These are phyloP conservation scores for Phaffia australis DNA, from an alignment of 768 basidiomycete species.

Conservation along the genomic window DNA sequence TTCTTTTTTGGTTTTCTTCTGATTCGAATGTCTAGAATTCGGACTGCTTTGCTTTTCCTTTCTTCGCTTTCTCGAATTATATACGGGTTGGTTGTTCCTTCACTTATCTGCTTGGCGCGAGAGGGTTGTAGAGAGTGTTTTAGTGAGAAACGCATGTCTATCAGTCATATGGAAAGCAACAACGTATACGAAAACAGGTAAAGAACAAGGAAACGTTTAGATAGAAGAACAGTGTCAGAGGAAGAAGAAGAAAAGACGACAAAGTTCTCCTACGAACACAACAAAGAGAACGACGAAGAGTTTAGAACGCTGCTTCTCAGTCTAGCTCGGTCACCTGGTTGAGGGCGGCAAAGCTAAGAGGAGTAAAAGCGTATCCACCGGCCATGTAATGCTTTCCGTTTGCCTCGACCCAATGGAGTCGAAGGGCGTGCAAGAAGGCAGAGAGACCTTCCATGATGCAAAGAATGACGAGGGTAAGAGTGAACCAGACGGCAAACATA, in stretches of 20 bases:
- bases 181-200: too few relatives aligned
- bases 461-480: slow-evolving; percentile 60
- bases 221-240: too few relatives aligned
- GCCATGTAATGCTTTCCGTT: slow-evolving; percentile 94
- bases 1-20: slow-evolving; percentile 3
- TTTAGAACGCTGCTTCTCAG: too few relatives aligned
- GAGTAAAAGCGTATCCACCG: slow-evolving; percentile 51
- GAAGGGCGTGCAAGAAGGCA: slow-evolving; percentile 90
- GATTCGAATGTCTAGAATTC: too few relatives aligned
- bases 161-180: too few relatives aligned
- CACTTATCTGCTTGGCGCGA: neutral
- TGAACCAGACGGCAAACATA: slow-evolving; percentile 73
- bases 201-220: too few relatives aligned
- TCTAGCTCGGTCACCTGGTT: too few relatives aligned
- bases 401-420: slow-evolving; percentile 93
- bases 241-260: too few relatives aligned
- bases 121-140: too few relatives aligned
- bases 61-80: neutral
- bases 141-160: too few relatives aligned
- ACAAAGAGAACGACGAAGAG: too few relatives aligned
- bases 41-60: neutral
- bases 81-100: neutral
- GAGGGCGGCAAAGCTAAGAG: neutral
- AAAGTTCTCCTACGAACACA: too few relatives aligned
- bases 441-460: slow-evolving; percentile 97